Evolutionary conservation across 2,329 filamentous ascomycete genomes (phyloP), one percentile per base, ranked within the genome.

Genomic region (Alternaria sp.): DNA sequence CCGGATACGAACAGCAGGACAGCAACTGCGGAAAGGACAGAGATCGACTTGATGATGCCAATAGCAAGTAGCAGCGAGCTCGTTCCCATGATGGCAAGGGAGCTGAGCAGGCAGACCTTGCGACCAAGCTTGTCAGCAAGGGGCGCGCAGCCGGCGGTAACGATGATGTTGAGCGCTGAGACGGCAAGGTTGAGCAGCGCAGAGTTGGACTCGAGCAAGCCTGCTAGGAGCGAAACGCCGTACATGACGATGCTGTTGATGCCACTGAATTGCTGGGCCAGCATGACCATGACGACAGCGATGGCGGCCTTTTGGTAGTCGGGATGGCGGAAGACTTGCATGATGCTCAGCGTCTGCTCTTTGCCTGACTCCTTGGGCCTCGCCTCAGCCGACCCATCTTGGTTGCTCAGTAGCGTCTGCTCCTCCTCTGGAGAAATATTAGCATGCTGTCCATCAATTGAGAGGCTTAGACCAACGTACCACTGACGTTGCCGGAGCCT

Each of bases 231-330:
- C 1, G 92, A 93, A 6, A 98, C 96, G 3, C 94, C 97, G 81
- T 99, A 99, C 94, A 99, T 97, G 81, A 98, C 91, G 75, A 98
- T 95, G 62, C 91, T 95, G 86, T 99, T 98, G 82, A 98, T 95
- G 50, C 82, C 95, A 62, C 92, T 95, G 40, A 97, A 85, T 79
- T 99, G 96, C 78, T 98, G 96, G 1, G 92, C 91, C 62, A 94
- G 86, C 94, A 98, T 97, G 75, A 97, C 89, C 69, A 93, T 89
- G 89, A 97, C 96, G 70, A 97, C 90, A 1, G 93, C 93, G 12
- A 97, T 87, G 4, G 97, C 92, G 5, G 94, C 93, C 63, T 96
- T 85, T 57, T 96, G 90, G 56, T 92, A 91, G 9, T 87, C 82
- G 0, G 89, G 85, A 70, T 95, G 88, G 23, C 82, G 85, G 43